A percentile compares a stretch with the other conserved stretches of the same genome.
Evolutionary conservation across 768 basidiomycete species (phyloP).

Genomic region (Chiua virens): DNA sequence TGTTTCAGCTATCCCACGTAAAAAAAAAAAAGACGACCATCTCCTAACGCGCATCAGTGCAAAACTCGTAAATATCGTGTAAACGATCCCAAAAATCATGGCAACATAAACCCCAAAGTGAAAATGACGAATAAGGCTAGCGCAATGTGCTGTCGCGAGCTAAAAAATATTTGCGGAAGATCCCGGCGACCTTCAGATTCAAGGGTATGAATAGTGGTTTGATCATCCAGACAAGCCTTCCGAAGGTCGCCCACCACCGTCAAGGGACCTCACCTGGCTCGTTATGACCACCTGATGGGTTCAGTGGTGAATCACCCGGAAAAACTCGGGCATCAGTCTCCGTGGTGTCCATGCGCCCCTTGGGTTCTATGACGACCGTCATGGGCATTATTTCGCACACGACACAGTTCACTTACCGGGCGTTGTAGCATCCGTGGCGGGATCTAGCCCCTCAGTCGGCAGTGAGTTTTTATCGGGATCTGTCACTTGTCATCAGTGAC

Average conservation of each 20-base stretch:
- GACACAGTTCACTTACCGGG: conserved; percentile 12
- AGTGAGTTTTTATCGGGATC: conserved; percentile 8
- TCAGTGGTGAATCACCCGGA: conserved; percentile 6
- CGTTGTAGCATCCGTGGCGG: not conserved
- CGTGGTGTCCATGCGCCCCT: conserved; percentile 1
- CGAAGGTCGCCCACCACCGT: conserved; percentile 52
- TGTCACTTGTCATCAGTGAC: conserved; percentile 13
- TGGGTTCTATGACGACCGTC: conserved; percentile 14
- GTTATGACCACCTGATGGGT: conserved; percentile 10
- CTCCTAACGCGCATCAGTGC: not conserved
- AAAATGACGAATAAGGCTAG: conserved; percentile 26
- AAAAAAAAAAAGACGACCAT: conserved; percentile 2
- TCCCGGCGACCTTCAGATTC: conserved; percentile 50
- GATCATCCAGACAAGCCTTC: conserved; percentile 43
- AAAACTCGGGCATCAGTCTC: not conserved
- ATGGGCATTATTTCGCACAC: conserved; percentile 5
- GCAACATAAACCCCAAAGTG: conserved; percentile 23
- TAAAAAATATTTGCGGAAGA: conserved; percentile 42
- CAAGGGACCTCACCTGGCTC: conserved; percentile 33
- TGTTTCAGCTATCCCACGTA: conserved; percentile 16
- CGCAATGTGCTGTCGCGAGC: conserved; percentile 18
- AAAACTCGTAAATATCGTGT: conserved; percentile 10
- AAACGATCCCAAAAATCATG: conserved; percentile 19
- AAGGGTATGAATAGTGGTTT: conserved; percentile 41
- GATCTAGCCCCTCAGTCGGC: not conserved